phyloP scores from a whole-genome alignment of 106 monocot genomes.

The Posidonia australis region DNA sequence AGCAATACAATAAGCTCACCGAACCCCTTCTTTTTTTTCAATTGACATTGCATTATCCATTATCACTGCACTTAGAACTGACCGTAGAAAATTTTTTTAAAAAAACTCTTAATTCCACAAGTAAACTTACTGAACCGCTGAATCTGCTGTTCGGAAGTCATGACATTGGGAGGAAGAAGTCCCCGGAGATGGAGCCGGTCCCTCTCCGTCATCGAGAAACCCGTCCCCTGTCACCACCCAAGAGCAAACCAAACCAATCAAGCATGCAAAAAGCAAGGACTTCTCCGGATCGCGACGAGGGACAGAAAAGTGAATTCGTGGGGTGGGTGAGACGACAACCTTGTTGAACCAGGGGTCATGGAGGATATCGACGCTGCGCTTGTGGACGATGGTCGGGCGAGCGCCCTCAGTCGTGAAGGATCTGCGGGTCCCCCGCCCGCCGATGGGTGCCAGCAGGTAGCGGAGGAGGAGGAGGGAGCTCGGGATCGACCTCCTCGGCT shows the following conservation, averaged over 20 bases:
- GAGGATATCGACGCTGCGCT: constrained; percentile 90
- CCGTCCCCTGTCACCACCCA: constrained; percentile 50
- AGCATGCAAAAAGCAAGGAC: not conserved
- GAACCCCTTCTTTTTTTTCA: too few relatives aligned
- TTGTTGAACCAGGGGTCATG: constrained; percentile 98
- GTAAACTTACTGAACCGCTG: constrained; percentile 94
- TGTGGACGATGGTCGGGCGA: constrained; percentile 72
- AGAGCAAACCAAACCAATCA: not conserved
- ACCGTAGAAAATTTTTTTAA: not conserved
- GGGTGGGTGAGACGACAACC: constrained; percentile 21
- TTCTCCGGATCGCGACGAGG: not conserved
- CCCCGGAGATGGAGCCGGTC: constrained; percentile 86
- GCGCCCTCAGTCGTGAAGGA: constrained; percentile 64
- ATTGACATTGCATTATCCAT: too few relatives aligned
- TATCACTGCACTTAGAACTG: not conserved
- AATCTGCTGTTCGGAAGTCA: constrained; percentile 73
- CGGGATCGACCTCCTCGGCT: not conserved
- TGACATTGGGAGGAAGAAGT: constrained; percentile 86
- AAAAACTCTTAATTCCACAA: constrained; percentile 47
- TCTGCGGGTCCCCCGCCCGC: constrained; percentile 11
- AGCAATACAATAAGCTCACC: too few relatives aligned
- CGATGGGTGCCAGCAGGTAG: constrained; percentile 3
- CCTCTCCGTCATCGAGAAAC: constrained; percentile 90
- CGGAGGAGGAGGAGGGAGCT: constrained; percentile 9
- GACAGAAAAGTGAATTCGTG: not conserved